These are phyloP conservation scores for grape (Vitis vinifera) DNA, from an alignment of 164 flowering plant genomes.

Conservation along the genomic window DNA sequence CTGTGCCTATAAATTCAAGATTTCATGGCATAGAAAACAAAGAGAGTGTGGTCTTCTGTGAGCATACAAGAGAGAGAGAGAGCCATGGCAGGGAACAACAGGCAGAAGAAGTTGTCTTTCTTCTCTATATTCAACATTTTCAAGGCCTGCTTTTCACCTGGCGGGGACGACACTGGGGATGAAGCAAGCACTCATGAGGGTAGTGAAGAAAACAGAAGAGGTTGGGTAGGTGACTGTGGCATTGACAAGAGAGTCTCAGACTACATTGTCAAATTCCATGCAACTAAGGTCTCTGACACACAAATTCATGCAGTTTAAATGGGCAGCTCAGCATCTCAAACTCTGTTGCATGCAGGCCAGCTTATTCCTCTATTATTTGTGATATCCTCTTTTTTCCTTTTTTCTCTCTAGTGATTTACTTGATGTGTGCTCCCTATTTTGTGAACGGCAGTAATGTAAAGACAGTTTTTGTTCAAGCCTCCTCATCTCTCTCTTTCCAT, in stretches of 20 bases:
- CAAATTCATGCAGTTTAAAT: conserved; percentile 15
- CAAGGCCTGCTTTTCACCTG: conserved; percentile 6
- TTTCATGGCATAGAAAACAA: too few relatives aligned
- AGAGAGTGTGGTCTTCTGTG: too few relatives aligned
- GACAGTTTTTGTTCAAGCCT: too few relatives aligned
- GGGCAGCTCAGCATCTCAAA: neutral
- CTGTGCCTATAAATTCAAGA: conserved; percentile 11
- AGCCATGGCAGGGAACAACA: too few relatives aligned
- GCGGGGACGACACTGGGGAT: too few relatives aligned
- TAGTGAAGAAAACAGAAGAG: conserved; percentile 34
- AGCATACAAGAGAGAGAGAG: too few relatives aligned
- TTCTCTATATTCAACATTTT: neutral
- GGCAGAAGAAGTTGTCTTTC: neutral
- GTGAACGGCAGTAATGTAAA: too few relatives aligned
- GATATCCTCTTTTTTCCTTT: too few relatives aligned
- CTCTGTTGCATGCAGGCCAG: neutral
- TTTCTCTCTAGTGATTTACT: too few relatives aligned
- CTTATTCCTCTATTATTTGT: neutral
- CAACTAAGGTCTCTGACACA: conserved; percentile 23
- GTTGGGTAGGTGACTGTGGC: conserved; percentile 30
- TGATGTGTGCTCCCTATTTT: too few relatives aligned
- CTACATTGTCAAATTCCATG: conserved; percentile 35
- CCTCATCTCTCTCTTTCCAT: too few relatives aligned
- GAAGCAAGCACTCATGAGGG: too few relatives aligned
- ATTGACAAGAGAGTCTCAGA: conserved; percentile 31